These are phyloP conservation scores for Microbotryum lychnidis-dioicae DNA, from an alignment of 1,284 basidiomycete genomes.

Conservation along the genomic window DNA sequence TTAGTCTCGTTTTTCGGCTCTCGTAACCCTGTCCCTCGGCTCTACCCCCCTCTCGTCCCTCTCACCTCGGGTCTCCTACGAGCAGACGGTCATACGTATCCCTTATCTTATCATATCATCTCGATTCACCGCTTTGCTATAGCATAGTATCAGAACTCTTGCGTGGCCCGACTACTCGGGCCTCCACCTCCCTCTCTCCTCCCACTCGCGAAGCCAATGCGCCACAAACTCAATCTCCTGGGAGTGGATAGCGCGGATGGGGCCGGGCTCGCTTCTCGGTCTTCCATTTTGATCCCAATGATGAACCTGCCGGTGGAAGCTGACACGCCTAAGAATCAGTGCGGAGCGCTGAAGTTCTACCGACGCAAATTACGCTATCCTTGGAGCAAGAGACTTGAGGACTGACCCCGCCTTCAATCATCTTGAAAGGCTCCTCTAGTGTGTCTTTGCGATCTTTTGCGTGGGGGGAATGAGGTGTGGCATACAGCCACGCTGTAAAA, in stretches of 20 bases:
- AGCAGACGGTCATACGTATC: too few relatives aligned
- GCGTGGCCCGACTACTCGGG: not conserved
- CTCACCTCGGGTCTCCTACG: too few relatives aligned
- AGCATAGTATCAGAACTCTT: too few relatives aligned
- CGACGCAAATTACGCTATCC: not conserved
- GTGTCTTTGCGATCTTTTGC: slow-evolving; percentile 58
- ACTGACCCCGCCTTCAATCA: slow-evolving; percentile 65
- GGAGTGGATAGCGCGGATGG: slow-evolving; percentile 57
- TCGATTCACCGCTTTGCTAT: too few relatives aligned
- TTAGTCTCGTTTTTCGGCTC: too few relatives aligned
- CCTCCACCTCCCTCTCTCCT: slow-evolving; percentile 15
- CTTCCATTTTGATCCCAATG: slow-evolving; percentile 80
- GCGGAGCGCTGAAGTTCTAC: not conserved
- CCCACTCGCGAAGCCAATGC: slow-evolving; percentile 63
- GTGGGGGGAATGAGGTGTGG: slow-evolving; percentile 50
- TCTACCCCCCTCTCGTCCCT: too few relatives aligned
- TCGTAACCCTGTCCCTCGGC: too few relatives aligned
- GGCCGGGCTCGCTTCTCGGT: slow-evolving; percentile 44
- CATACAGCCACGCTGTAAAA: slow-evolving; percentile 28
- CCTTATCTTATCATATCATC: too few relatives aligned
- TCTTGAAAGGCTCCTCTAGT: slow-evolving; percentile 65
- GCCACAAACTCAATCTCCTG: slow-evolving; percentile 73
- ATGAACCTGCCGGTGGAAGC: slow-evolving; percentile 54
- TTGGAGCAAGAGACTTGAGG: not conserved
- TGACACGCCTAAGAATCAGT: too few relatives aligned